phyloP scores from a whole-genome alignment of 352 stramenopile species.

The Globisporangium alternatum region DNA sequence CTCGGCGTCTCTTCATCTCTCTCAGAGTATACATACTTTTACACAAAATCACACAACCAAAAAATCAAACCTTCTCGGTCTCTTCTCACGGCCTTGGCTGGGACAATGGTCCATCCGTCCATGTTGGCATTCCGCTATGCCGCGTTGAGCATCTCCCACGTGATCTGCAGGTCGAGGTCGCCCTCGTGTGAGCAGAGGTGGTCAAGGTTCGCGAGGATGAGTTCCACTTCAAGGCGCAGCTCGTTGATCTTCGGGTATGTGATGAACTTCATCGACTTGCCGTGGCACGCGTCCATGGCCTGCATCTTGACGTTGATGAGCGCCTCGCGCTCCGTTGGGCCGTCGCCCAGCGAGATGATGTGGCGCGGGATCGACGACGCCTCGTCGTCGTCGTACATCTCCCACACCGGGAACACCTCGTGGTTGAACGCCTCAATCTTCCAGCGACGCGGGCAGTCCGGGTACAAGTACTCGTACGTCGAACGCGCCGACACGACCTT shows the following conservation, averaged over 20 bases:
- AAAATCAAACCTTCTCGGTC: constrained; percentile 12
- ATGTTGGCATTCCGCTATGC: constrained; percentile 23
- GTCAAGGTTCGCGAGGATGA: constrained; percentile 79
- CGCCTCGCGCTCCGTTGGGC: constrained; percentile 77
- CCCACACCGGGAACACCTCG: constrained; percentile 78
- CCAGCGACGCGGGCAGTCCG: constrained; percentile 78
- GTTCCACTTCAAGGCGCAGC: constrained; percentile 72
- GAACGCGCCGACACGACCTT: constrained; percentile 89
- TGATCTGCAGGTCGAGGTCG: constrained; percentile 82
- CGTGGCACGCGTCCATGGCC: constrained; percentile 72
- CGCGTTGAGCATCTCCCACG: constrained; percentile 78
- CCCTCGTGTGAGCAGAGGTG: constrained; percentile 80
- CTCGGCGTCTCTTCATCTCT: constrained; percentile 12
- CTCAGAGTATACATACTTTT: constrained; percentile 29
- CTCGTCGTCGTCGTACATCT: constrained; percentile 57
- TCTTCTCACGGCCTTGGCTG: background rate
- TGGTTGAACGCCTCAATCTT: constrained; percentile 90
- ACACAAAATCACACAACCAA: constrained; percentile 36
- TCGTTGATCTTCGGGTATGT: constrained; percentile 85
- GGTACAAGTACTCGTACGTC: constrained; percentile 88
- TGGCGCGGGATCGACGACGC: constrained; percentile 49
- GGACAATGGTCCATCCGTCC: background rate
- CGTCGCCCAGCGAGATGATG: constrained; percentile 81
- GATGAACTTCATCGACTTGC: constrained; percentile 88
- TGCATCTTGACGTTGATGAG: constrained; percentile 87